Percentiles rank a stretch among this genome's conserved stretches.
phyloP scores from a whole-genome alignment of 305 asterid species.

The Ajuga reptans region DNA sequence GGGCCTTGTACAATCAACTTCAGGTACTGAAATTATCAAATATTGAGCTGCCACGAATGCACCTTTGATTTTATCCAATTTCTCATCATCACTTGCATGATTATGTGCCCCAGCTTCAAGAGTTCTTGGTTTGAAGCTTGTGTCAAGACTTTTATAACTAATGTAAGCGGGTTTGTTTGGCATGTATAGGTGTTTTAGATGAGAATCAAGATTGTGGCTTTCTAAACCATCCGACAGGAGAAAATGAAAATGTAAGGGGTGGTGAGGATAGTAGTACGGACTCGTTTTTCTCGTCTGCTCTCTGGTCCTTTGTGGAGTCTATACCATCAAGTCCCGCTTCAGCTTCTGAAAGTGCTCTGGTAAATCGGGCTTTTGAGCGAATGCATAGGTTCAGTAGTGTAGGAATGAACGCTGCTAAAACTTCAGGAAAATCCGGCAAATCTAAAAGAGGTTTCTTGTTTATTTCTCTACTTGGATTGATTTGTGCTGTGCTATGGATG shows the following conservation, averaged over 20 bases:
- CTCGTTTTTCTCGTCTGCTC: constrained; percentile 67
- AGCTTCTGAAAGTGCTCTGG: constrained; percentile 70
- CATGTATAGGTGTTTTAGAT: constrained; percentile 56
- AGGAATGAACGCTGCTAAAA: constrained; percentile 43
- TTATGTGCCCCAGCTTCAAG: neutral
- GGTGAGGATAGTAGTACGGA: constrained; percentile 41
- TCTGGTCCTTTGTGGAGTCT: constrained; percentile 91
- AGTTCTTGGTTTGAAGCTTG: constrained; percentile 26
- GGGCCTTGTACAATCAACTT: constrained; percentile 31
- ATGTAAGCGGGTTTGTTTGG: constrained; percentile 46
- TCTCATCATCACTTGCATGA: constrained; percentile 16
- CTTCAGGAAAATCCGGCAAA: constrained; percentile 39
- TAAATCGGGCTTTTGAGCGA: constrained; percentile 53
- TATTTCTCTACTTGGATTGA: constrained; percentile 53
- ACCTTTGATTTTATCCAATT: constrained; percentile 17
- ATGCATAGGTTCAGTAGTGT: constrained; percentile 68
- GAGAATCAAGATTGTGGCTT: constrained; percentile 31
- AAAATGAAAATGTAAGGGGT: constrained; percentile 34
- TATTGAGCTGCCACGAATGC: constrained; percentile 26
- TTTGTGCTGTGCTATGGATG: constrained; percentile 71
- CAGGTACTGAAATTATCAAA: constrained; percentile 58
- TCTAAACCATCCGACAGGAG: constrained; percentile 36
- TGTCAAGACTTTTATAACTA: constrained; percentile 30
- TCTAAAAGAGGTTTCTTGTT: constrained; percentile 40
- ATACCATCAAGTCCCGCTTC: constrained; percentile 93